Evolutionary conservation across 2,329 filamentous ascomycete species (phyloP), one percentile per base, ranked within the genome.

Genomic region (Fusarium albosuccineum): DNA sequence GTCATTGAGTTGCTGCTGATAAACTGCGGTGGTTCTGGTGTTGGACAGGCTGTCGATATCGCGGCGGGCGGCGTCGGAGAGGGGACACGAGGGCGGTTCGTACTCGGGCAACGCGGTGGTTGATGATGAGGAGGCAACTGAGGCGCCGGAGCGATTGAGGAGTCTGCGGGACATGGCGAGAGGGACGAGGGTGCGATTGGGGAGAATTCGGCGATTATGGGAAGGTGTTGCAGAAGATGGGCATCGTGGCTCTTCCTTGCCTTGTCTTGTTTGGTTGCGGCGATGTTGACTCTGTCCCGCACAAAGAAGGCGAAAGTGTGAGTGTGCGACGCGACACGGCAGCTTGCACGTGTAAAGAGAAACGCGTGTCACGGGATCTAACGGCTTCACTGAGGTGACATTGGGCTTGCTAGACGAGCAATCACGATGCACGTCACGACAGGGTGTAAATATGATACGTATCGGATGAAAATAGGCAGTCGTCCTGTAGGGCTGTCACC

Each of bases 1-100:
- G 26, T 82, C 76, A 51, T 78, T 78, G 30, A 87, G 77, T 37
- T 87, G 83, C 8, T 77, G 71, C 26, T 83, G 78, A 73, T 86
- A 86, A 22, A 74, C 74, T 11, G 76, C 75, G 16, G 77, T 79
- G 53, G 80, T 75, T 46, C 79, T 80, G 41, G 76, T 79, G 57
- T 77, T 78, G 40, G 80, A 77, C 6, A 88, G 75, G 27, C 83
- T 79, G 53, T 76, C 71, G 4, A 87, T 77, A 3, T 77, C 76
- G 17, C 76, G 77, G 53, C 79, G 77, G 9, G 78, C 78, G 6
- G 60, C 57, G 11, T 79, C 75, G 57, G 79, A 78, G 62, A 87
- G 81, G 6, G 83, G 80, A 58, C 79, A 83, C 9, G 77, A 73
- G 8, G 82, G 85, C 3, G 82, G 77, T 58, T 88, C 79, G 75